Percentiles rank a stretch among this genome's conserved stretches.
Evolutionary conservation across 257 asterid species (phyloP).

Genomic region (Gynochthodes officinalis): DNA sequence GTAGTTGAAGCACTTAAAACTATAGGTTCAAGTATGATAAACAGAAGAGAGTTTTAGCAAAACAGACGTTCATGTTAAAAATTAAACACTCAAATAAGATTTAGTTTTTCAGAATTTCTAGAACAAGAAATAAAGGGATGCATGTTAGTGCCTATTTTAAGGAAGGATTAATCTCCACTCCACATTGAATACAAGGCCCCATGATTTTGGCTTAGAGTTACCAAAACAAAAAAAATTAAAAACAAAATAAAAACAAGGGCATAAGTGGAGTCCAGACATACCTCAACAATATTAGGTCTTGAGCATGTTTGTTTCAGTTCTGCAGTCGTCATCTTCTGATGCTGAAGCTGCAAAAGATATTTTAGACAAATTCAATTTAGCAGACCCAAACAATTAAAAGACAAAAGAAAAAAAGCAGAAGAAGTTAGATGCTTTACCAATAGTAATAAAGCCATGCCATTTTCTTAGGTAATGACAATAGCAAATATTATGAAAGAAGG

Average conservation of each 20-base stretch:
- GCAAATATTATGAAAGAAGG: neutral
- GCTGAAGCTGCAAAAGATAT: constrained; percentile 58
- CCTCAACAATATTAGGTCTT: constrained; percentile 97
- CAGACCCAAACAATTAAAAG: too few relatives aligned
- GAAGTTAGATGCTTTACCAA: neutral
- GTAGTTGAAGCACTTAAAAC: neutral
- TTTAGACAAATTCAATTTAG: neutral
- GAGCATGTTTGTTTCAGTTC: constrained; percentile 74
- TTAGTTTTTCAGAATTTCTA: neutral
- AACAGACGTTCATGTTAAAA: neutral
- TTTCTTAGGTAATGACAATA: too few relatives aligned
- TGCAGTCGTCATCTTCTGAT: constrained; percentile 92
- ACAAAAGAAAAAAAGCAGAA: neutral
- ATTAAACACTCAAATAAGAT: neutral
- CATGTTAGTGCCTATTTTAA: neutral
- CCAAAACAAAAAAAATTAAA: too few relatives aligned
- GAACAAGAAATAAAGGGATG: neutral
- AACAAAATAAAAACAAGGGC: neutral
- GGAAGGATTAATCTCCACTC: neutral
- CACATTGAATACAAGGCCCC: neutral
- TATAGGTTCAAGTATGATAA: neutral
- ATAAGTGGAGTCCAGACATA: constrained; percentile 15
- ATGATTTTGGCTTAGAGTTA: neutral
- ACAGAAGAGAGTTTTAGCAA: neutral
- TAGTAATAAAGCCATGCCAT: neutral